A percentile compares a stretch with the other conserved stretches of the same genome.
Conservation (phyloP, 2,329 filamentous ascomycete species). For the Diaporthe sp. region DNA sequence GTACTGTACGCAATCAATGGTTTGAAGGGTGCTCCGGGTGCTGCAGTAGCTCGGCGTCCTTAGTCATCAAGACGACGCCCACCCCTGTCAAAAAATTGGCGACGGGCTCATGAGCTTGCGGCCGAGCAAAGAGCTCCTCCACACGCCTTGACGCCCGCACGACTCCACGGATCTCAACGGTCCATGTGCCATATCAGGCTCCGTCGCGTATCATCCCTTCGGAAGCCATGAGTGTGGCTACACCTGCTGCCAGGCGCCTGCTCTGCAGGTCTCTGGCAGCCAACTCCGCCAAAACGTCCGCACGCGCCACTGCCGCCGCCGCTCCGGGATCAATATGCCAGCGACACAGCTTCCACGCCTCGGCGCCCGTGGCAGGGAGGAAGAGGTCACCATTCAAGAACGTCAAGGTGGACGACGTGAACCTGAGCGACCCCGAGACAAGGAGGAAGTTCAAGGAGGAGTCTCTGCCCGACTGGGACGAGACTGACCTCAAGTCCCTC, state of each 20-base stretch:
- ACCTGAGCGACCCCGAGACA: conserved; percentile 57
- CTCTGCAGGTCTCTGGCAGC: conserved; percentile 62
- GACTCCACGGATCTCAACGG: conserved; percentile 24
- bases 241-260: conserved; percentile 64
- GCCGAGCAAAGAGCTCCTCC: conserved; percentile 30
- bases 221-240: conserved; percentile 67
- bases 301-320: conserved; percentile 40
- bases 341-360: conserved; percentile 65
- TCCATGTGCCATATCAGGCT: conserved; percentile 38
- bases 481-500: conserved; percentile 73
- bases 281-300: conserved; percentile 44
- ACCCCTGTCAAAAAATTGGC: conserved; percentile 39
- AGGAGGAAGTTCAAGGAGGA: conserved; percentile 60
- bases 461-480: conserved; percentile 73
- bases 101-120: conserved; percentile 35
- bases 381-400: conserved; percentile 63
- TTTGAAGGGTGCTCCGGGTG: background rate
- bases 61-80: conserved; percentile 30
- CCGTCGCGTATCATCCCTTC: background rate
- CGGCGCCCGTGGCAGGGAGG: conserved; percentile 59
- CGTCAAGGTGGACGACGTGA: conserved; percentile 65
- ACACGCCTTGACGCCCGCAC: conserved; percentile 15
- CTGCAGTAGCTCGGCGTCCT: background rate
- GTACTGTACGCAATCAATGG: background rate
- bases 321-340: conserved; percentile 45